A percentile compares a stretch with the other conserved stretches of the same genome.
These are phyloP conservation scores for Penicillium longicatenatum DNA, from an alignment of 495 filamentous ascomycete genomes.

Conservation along the genomic window DNA sequence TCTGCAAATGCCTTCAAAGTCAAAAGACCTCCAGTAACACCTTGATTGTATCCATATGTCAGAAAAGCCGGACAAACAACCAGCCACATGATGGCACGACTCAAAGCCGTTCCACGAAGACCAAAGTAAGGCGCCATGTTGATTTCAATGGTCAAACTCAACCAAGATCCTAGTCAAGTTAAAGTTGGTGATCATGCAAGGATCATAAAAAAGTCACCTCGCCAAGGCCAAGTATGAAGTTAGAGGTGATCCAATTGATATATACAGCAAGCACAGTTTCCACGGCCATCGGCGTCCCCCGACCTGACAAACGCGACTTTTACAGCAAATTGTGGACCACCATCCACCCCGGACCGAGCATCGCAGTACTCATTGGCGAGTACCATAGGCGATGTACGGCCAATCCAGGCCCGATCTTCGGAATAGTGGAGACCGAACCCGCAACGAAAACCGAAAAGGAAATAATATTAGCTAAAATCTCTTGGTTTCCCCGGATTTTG, in stretches of 20 bases:
- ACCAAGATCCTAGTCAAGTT: slow-evolving; percentile 3
- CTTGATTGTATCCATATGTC: slow-evolving; percentile 46
- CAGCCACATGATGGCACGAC: slow-evolving; percentile 34
- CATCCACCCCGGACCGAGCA: slow-evolving; percentile 5
- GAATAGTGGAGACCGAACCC: slow-evolving; percentile 7
- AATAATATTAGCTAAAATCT: slow-evolving; percentile 12
- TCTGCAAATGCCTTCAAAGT: slow-evolving; percentile 35
- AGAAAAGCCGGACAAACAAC: slow-evolving; percentile 46
- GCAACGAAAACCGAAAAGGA: background rate
- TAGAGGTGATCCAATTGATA: slow-evolving; percentile 10
- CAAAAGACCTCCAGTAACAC: slow-evolving; percentile 38
- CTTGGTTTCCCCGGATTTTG: slow-evolving; percentile 58
- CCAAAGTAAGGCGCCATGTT: slow-evolving; percentile 29
- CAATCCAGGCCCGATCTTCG: background rate
- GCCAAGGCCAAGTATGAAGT: slow-evolving; percentile 7
- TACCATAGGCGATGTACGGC: background rate
- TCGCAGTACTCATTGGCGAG: slow-evolving; percentile 12
- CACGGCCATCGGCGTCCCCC: slow-evolving; percentile 16
- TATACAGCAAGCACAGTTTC: slow-evolving; percentile 4
- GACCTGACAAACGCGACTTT: slow-evolving; percentile 3
- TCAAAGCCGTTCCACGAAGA: slow-evolving; percentile 30
- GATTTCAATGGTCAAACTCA: background rate
- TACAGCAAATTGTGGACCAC: slow-evolving; percentile 10
- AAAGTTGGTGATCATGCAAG: slow-evolving; percentile 13
- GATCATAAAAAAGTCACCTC: slow-evolving; percentile 1